These are phyloP conservation scores for Solanum corneliomulleri DNA, from an alignment of 257 asterid species.

Conservation along the genomic window DNA sequence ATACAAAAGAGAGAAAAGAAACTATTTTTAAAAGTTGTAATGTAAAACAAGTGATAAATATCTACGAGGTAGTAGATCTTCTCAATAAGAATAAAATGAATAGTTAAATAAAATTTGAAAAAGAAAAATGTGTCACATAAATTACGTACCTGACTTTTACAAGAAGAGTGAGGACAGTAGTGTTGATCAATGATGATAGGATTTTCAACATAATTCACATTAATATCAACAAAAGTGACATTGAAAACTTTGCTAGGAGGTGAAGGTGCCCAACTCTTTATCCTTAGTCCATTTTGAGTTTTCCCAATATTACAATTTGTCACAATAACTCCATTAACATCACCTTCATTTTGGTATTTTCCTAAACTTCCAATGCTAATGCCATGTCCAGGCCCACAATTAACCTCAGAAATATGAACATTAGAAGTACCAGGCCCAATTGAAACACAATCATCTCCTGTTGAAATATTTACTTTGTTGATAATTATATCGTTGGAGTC, in stretches of 20 bases:
- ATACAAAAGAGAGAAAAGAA: not conserved
- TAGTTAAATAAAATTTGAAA: not conserved
- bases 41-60: not conserved
- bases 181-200: constrained; percentile 12
- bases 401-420: not conserved
- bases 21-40: not conserved
- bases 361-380: constrained; percentile 18
- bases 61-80: not conserved
- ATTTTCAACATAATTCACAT: not conserved
- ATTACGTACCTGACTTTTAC: not conserved
- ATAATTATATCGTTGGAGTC: not conserved
- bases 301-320: not conserved
- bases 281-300: constrained; percentile 9
- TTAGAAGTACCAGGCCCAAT: constrained; percentile 3
- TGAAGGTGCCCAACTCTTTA: constrained; percentile 17
- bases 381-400: constrained; percentile 17
- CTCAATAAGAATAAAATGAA: too few species aligned
- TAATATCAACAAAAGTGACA: not conserved
- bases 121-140: not conserved
- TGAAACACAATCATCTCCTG: constrained; percentile 14
- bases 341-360: not conserved
- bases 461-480: not conserved
- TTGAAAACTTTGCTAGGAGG: not conserved
- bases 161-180: constrained; percentile 1
- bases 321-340: not conserved